These are phyloP conservation scores for Naumovozyma baii DNA, from an alignment of 805 yeast species.

Conservation along the genomic window DNA sequence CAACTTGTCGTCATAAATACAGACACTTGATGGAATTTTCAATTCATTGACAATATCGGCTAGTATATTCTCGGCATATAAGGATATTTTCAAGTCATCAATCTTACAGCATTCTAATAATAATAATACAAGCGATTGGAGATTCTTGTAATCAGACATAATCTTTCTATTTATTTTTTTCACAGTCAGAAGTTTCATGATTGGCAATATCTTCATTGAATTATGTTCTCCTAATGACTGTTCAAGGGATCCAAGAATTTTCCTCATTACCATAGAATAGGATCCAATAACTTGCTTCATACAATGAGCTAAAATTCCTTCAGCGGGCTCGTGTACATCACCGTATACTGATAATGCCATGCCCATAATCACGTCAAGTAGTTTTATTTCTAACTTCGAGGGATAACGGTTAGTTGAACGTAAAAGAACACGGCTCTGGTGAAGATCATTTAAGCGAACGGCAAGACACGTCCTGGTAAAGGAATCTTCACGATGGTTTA, in stretches of 20 bases:
- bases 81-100: constrained; percentile 47
- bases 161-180: constrained; percentile 50
- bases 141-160: constrained; percentile 45
- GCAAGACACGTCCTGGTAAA: constrained; percentile 74
- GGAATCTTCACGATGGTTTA: constrained; percentile 55
- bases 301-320: constrained; percentile 52
- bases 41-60: constrained; percentile 33
- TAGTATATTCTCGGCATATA: constrained; percentile 45
- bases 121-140: constrained; percentile 39
- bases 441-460: constrained; percentile 61
- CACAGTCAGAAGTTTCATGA: constrained; percentile 47
- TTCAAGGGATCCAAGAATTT: constrained; percentile 36
- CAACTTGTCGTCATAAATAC: constrained; percentile 39
- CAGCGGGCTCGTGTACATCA: constrained; percentile 62
- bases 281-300: constrained; percentile 64
- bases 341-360: constrained; percentile 62
- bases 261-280: constrained; percentile 41
- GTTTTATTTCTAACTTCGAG: constrained; percentile 48
- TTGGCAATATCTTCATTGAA: constrained; percentile 51
- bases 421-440: constrained; percentile 60
- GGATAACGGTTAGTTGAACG: constrained; percentile 68
- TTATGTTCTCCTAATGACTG: constrained; percentile 42
- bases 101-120: constrained; percentile 46
- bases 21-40: constrained; percentile 43
- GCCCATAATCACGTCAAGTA: constrained; percentile 56